A percentile compares a stretch with the other conserved stretches of the same genome.
These are phyloP conservation scores for Tylopilus sp. DNA, from an alignment of 1,284 basidiomycete genomes.

Conservation along the genomic window DNA sequence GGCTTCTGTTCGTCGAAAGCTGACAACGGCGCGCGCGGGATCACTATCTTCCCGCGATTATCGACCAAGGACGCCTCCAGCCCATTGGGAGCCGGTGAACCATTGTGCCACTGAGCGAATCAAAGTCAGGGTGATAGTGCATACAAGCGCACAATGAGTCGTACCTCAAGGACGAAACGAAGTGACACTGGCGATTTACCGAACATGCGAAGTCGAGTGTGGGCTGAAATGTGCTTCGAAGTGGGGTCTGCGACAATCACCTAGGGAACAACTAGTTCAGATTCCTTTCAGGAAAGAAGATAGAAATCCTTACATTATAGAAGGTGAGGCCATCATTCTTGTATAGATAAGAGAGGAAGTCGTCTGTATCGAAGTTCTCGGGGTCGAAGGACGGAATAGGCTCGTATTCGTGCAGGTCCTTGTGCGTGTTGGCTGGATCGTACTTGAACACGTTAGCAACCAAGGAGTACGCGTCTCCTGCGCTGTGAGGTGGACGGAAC, in stretches of 20 bases:
- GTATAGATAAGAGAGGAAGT: slow-evolving; percentile 1
- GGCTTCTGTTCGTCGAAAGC: neutral
- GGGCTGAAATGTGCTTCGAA: slow-evolving; percentile 5
- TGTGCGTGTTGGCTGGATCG: neutral
- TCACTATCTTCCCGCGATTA: slow-evolving; percentile 2
- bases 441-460: no score
- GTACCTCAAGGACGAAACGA: slow-evolving; percentile 4
- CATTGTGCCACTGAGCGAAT: slow-evolving; percentile 6
- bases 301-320: slow-evolving; percentile 5
- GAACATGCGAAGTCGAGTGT: slow-evolving; percentile 12
- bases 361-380: neutral
- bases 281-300: neutral
- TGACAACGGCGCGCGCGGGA: slow-evolving; percentile 1
- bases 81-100: neutral
- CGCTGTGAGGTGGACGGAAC: neutral
- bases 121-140: neutral
- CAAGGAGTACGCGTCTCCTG: no score
- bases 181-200: neutral
- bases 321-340: slow-evolving; percentile 5
- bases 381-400: neutral
- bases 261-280: neutral
- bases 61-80: slow-evolving; percentile 10
- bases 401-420: slow-evolving; percentile 1
- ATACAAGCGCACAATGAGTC: neutral
- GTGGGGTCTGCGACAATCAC: slow-evolving; percentile 16